Percentiles rank a stretch among this genome's conserved stretches.
Conservation (phyloP, 306 rosid genomes). For the Castanea crenata region DNA sequence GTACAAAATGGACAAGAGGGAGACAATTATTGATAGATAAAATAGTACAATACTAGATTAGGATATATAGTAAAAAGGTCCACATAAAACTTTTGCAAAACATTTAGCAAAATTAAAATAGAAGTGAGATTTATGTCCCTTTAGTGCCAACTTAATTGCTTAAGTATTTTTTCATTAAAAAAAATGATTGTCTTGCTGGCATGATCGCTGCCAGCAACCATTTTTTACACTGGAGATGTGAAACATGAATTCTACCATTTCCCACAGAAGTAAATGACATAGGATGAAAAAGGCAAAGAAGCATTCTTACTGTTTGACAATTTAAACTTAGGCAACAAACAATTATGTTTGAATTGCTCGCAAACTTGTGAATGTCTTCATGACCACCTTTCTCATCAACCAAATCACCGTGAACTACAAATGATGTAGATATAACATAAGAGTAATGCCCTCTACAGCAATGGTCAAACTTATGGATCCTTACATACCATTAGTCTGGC, state of each 20-base stretch:
- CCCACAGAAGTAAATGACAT: neutral
- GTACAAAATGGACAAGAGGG: too few species aligned
- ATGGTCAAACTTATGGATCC: conserved; percentile 10
- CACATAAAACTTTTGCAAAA: neutral
- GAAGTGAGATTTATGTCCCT: neutral
- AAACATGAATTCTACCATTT: conserved; percentile 10
- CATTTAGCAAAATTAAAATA: neutral
- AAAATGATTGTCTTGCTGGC: neutral
- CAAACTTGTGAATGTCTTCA: conserved; percentile 68
- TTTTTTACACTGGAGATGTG: neutral
- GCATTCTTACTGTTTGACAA: conserved; percentile 62
- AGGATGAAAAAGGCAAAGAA: conserved; percentile 5
- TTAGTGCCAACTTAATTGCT: neutral
- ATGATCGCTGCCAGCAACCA: neutral
- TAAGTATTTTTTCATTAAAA: neutral
- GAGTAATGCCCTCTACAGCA: conserved; percentile 17
- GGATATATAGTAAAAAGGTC: neutral
- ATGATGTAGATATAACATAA: conserved; percentile 14
- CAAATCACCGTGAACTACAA: conserved; percentile 36
- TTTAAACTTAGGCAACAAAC: conserved; percentile 75
- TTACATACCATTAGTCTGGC: conserved; percentile 36
- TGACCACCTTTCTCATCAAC: conserved; percentile 75
- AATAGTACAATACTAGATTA: too few species aligned
- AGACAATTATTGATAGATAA: neutral
- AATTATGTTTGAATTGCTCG: conserved; percentile 75